These are phyloP conservation scores for Nemania sp. DNA, from an alignment of 2,329 filamentous ascomycete species.

Conservation along the genomic window DNA sequence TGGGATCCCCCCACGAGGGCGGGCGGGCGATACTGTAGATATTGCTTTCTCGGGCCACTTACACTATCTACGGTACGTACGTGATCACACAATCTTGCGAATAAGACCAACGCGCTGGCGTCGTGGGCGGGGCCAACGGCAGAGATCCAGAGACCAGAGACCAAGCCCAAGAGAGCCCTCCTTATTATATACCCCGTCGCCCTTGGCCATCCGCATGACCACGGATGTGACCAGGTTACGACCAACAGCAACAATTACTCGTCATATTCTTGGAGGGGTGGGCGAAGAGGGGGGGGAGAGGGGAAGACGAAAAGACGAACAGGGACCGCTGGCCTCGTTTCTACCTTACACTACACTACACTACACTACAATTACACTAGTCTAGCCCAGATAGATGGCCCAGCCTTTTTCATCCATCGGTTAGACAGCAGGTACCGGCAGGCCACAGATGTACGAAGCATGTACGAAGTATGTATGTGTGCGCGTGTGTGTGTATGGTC, in stretches of 20 bases:
- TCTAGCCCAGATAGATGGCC: conserved; percentile 1
- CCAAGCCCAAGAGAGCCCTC: conserved; percentile 11
- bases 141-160: neutral
- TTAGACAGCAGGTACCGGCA: conserved; percentile 4
- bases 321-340: too few species aligned
- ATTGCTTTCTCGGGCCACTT: neutral
- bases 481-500: too few species aligned
- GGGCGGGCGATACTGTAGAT: too few species aligned
- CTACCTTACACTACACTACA: too few species aligned
- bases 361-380: neutral
- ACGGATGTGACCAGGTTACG: conserved; percentile 18
- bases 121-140: conserved; percentile 11
- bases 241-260: conserved; percentile 12
- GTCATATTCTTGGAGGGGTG: too few species aligned
- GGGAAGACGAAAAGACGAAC: too few species aligned
- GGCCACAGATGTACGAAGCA: too few species aligned
- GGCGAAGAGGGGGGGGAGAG: too few species aligned
- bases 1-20: conserved; percentile 16
- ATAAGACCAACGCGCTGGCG: conserved; percentile 1
- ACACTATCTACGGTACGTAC: too few species aligned
- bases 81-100: conserved; percentile 8
- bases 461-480: too few species aligned
- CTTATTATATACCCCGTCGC: conserved; percentile 16
- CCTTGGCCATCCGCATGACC: conserved; percentile 23
- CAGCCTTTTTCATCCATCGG: neutral